Evolutionary conservation across 2,329 filamentous ascomycete species (phyloP), one percentile per base, ranked within the genome.

Genomic region (Penicillium sp.): DNA sequence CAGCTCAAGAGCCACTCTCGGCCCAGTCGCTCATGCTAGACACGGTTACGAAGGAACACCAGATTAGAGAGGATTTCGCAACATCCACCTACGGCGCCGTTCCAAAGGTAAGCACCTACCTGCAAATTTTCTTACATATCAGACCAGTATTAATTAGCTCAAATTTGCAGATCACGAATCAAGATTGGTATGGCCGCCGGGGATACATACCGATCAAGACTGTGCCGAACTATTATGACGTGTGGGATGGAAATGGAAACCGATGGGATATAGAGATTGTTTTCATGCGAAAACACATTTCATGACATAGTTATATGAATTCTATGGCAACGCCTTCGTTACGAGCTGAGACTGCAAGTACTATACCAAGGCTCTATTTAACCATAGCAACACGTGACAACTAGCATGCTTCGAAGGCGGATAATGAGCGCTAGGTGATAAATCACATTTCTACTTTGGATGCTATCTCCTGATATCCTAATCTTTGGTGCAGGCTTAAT

Each of bases 241-340:
- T 50, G 11, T 9, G 1, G 5, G 60, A 62, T 39, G 53, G 25
- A 9, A 50, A 46, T 44, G 56, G 56, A 1, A 55, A 58, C 14
- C 9, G 31, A 11, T 57, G 60, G 59, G 51, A 60, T 43, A 51
- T 40, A 4, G 58, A 44, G 50, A 60, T 58, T 2, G 46, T 62
- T 14, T 63, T 62, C 20, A 63, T 63, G 61, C 48, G 58, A 30
- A 62, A 61, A 16, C 53, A 63, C 10, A 49, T 63, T 46, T 28
- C 14, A 18, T 53, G 18, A 35, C 7, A 36, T 4, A 11, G n/a
- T 4, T n/a, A 18, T 18, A 6, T 10, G 10, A 18, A 5, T 20
- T 18, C n/a, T 16, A 8, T 36, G 8, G 33, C 25, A 35, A 18
- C 2, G 16, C 27, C 27, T 28, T 10, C 9, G n/a, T 10, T 3